A percentile compares a stretch with the other conserved stretches of the same genome.
phyloP scores from a whole-genome alignment of 176 grass and related monocot species.

The Aegilops bicornis region DNA sequence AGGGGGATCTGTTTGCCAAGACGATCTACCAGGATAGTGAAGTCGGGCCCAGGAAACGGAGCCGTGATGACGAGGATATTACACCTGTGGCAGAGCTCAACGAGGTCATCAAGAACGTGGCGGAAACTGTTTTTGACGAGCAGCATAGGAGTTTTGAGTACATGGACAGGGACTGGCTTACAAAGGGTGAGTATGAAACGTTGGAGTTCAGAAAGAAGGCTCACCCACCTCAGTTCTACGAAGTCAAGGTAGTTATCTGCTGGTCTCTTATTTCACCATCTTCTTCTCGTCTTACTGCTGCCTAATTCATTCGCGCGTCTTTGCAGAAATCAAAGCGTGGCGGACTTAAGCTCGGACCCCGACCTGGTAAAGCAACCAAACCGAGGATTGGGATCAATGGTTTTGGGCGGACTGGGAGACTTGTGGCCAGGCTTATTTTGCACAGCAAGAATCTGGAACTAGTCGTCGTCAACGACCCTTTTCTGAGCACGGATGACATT shows the following conservation, averaged over 20 bases:
- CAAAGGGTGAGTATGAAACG: background rate
- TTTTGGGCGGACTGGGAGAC: background rate
- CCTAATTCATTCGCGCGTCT: background rate
- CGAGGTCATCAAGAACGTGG: background rate
- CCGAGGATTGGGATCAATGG: background rate
- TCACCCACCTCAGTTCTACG: background rate
- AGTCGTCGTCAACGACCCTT: background rate
- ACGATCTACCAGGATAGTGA: background rate
- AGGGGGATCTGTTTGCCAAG: background rate
- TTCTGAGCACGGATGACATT: background rate
- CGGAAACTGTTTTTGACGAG: background rate
- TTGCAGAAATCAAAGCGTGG: background rate
- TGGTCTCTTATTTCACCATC: background rate
- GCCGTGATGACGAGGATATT: background rate
- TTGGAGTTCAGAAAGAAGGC: background rate
- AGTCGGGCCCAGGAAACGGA: background rate
- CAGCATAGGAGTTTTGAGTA: background rate
- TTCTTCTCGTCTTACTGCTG: background rate
- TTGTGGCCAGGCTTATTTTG: constrained; percentile 13
- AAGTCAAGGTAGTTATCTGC: constrained; percentile 8
- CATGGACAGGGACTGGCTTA: background rate
- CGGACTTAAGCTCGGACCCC: background rate
- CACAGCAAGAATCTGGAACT: background rate
- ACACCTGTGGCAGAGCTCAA: background rate
- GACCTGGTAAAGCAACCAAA: background rate